phyloP scores from a whole-genome alignment of 495 filamentous ascomycete species.

The Daldinia concentrica region DNA sequence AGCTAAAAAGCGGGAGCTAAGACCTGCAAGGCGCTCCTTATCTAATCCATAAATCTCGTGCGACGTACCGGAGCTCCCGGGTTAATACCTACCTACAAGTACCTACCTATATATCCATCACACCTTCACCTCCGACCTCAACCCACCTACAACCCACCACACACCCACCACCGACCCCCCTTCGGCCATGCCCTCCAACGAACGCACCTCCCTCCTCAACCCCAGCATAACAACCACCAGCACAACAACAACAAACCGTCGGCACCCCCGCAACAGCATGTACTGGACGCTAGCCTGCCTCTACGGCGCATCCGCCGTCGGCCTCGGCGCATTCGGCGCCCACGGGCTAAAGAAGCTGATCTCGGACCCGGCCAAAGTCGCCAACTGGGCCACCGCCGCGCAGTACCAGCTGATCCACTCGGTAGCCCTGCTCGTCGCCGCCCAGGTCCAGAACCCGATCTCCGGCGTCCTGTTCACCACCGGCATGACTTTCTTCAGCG shows the following conservation, averaged over 20 bases:
- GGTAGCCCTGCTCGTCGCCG: slow-evolving; percentile 61
- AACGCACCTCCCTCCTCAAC: slow-evolving; percentile 14
- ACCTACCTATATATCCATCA: not conserved
- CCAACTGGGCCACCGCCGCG: slow-evolving; percentile 66
- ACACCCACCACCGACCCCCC: no score
- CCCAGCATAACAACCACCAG: not conserved
- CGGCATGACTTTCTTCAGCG: slow-evolving; percentile 67
- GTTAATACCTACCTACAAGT: not conserved
- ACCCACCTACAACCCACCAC: not conserved
- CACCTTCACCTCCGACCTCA: not conserved
- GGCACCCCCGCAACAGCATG: slow-evolving; percentile 18
- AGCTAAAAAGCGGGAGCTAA: not conserved
- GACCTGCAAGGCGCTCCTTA: not conserved
- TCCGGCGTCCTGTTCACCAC: slow-evolving; percentile 54
- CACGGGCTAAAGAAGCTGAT: slow-evolving; percentile 68
- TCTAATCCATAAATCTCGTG: not conserved
- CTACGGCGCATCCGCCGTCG: slow-evolving; percentile 66
- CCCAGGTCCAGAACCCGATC: slow-evolving; percentile 48
- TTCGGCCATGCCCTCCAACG: slow-evolving; percentile 16
- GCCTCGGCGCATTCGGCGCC: slow-evolving; percentile 70
- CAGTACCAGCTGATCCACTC: slow-evolving; percentile 73
- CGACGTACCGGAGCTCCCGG: not conserved
- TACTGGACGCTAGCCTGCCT: slow-evolving; percentile 69
- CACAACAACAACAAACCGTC: not conserved
- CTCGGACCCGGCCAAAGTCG: slow-evolving; percentile 61